Evolutionary conservation across 768 basidiomycete species (phyloP), one percentile per base, ranked within the genome.

Genomic region (Pisolithus albus): DNA sequence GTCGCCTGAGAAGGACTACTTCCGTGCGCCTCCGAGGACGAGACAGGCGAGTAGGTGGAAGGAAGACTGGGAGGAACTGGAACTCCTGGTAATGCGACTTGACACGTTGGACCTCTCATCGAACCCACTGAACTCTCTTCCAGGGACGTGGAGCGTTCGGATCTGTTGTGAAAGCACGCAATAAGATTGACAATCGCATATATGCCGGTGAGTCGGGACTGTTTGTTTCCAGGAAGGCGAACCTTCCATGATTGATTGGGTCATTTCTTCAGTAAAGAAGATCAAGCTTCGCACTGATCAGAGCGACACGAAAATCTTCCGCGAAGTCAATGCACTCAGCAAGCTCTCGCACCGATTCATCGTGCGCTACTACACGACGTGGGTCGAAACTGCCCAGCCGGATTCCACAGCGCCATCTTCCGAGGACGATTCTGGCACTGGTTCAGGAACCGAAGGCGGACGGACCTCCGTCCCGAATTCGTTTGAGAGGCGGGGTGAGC

Each of bases 51-150:
- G 91, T 59, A 72, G 93, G 52, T 97, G 92, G 82, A 88, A 89
- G 60, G 86, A 90, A 49, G 93, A 97, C 59, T 97, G 90, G 83
- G 91, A 94, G 61, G 92, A 95, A 63, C 70, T 96, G 8, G 93
- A 95, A 62, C 73, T 92, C 30, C 62, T 95, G 61, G 91, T 84
- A 60, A 46, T 60, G 46, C 34, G 34, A 75, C 60, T 10, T 36
- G 21, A 32, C 8, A 41, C 38, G 11, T 44, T 50, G 19, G 11
- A 19, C 21, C 11, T 23, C 49, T n/a, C 4, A 19, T 32, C 43
- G 10, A 42, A 49, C 13, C 49, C 18, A 39, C 7, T 7, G 37
- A 49, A 10, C 42, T 24, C 7, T 40, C 26, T 10, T 34, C 2
- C 55, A 92, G 88, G 92, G 92, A 0, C 86, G 86, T 62, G 93